Evolutionary conservation across 2,329 filamentous ascomycete genomes (phyloP), one percentile per base, ranked within the genome.

Genomic region (Aspergillus terreus): DNA sequence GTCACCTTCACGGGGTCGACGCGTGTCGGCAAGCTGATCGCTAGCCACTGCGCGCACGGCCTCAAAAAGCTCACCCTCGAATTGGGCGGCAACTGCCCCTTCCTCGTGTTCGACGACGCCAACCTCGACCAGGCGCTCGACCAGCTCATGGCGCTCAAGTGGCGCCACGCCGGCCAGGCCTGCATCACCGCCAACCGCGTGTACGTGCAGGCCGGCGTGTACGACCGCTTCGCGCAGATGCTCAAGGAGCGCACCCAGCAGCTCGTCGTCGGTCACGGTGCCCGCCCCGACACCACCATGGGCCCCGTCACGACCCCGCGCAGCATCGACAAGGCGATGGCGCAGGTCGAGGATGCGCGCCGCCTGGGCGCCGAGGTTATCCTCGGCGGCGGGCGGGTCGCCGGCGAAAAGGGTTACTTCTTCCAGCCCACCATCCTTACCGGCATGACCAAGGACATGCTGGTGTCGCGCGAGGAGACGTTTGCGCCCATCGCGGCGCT

Each of bases 401-500:
- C 73, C 10, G 76, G 74, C 1, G 78, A 78, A n/a, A 78, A 78
- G 51, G 81, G 82, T 53, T 88, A 85, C 69, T 90, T 87, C 74
- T 87, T 88, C 68, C 78, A 86, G 63, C 85, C 83, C 1, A 88
- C 85, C 0, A 80, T 88, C 50, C 78, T 88, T 38, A 78, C 78
- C 0, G 78, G 79, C 4, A 81, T 84, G 55, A 82, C 76, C 6
- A 69, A 75, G 9, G 76, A 82, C 2, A 86, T 87, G 83, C 58
- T 74, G 27, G 75, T 81, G 35, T 76, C 73, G 2, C 70, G 73
- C 1, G 84, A 88, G 59, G 85, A 88, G 69, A 82, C 79, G 0
- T 88, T 88, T 59, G 83, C 82, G 0, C 85, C 85, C 0, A 77
- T 88, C 32, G 75, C 79, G 21, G 84, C 83, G 0, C 67, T 88